Evolutionary conservation across 345 rosid species (phyloP).

Genomic region (Hirschfeldia incana): DNA sequence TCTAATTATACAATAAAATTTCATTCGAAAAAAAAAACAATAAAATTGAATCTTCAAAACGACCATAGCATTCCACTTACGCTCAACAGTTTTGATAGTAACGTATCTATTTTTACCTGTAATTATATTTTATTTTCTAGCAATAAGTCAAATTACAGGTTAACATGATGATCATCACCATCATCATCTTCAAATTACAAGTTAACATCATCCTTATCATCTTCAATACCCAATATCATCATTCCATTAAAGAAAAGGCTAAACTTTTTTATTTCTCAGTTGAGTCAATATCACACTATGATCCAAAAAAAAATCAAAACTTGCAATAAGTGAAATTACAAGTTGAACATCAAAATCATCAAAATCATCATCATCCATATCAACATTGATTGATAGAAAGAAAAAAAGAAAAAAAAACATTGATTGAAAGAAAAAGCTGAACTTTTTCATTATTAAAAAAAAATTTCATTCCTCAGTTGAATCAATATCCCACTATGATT

Average conservation of each 20-base stretch:
- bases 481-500: too few relatives aligned
- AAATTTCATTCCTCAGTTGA: too few relatives aligned
- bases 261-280: background rate
- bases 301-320: background rate
- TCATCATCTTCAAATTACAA: background rate
- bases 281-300: slow-evolving; percentile 1
- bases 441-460: too few relatives aligned
- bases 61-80: background rate
- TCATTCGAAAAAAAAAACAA: background rate
- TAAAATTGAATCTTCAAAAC: background rate
- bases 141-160: background rate
- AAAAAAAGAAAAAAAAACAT: too few relatives aligned
- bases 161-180: background rate
- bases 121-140: background rate
- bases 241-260: background rate
- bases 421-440: too few relatives aligned
- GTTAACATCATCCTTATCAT: slow-evolving; percentile 15
- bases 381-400: too few relatives aligned
- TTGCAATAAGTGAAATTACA: too few relatives aligned
- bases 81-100: background rate
- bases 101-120: background rate
- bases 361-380: too few relatives aligned
- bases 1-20: background rate
- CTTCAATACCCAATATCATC: slow-evolving; percentile 1
- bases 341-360: too few relatives aligned